These are phyloP conservation scores for Dioscorea cayenensis DNA, from an alignment of 116 monocot genomes.

Conservation along the genomic window DNA sequence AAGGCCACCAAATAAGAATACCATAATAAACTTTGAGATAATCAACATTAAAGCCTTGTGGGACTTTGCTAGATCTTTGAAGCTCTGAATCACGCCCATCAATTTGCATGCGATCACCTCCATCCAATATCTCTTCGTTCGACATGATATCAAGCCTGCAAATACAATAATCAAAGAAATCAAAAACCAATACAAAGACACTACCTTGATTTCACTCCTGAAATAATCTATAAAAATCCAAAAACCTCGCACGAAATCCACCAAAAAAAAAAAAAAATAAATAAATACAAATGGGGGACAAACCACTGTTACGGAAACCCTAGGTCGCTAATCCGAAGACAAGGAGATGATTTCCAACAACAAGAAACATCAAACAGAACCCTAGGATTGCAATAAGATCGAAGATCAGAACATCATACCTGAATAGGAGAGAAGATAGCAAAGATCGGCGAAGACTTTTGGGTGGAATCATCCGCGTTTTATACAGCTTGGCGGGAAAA, in stretches of 20 bases:
- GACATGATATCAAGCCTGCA: conserved; percentile 17
- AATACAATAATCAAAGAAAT: background rate
- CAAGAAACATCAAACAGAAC: background rate
- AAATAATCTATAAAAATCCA: background rate
- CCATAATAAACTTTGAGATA: conserved; percentile 85
- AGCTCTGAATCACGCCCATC: conserved; percentile 25
- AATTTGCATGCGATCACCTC: conserved; percentile 55
- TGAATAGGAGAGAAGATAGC: too few species aligned
- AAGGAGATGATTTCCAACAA: background rate
- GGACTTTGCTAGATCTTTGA: conserved; percentile 4
- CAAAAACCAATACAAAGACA: background rate
- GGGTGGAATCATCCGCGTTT: too few species aligned
- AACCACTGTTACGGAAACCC: background rate
- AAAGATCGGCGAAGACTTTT: too few species aligned
- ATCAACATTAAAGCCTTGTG: conserved; percentile 43
- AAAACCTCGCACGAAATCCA: background rate
- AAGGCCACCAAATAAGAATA: conserved; percentile 5
- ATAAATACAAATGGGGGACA: too few species aligned
- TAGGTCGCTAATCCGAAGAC: background rate
- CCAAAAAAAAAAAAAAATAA: too few species aligned
- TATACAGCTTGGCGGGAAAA: too few species aligned
- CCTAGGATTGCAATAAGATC: background rate
- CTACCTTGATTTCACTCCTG: too few species aligned
- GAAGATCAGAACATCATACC: background rate
- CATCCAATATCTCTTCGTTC: conserved; percentile 21